phyloP scores from a whole-genome alignment of 331 rosid genomes.

The Rhamnella rubrinervis region DNA sequence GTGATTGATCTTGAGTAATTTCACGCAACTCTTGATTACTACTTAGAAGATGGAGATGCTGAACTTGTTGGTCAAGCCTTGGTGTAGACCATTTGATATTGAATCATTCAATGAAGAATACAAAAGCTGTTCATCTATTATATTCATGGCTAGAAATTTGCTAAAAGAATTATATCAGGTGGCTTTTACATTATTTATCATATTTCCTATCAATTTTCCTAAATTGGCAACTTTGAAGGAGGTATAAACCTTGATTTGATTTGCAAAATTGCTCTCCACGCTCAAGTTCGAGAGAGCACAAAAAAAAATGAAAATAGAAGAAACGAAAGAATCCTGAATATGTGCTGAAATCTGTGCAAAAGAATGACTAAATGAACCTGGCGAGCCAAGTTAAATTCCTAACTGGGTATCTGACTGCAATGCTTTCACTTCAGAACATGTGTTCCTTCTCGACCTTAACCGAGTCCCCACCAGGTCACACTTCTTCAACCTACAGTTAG shows the following conservation, averaged over 20 bases:
- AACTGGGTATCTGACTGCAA: too few species aligned
- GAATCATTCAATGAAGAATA: too few species aligned
- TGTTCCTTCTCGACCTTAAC: background rate
- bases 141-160: background rate
- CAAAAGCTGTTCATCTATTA: too few species aligned
- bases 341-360: background rate
- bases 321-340: background rate
- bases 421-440: background rate
- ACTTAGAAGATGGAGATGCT: too few species aligned
- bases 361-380: background rate
- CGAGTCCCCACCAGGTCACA: slow-evolving; percentile 37
- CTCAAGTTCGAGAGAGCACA: slow-evolving; percentile 1
- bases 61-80: too few species aligned
- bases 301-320: background rate
- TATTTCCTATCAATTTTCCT: background rate
- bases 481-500: slow-evolving; percentile 79
- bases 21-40: too few species aligned
- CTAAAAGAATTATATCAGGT: background rate
- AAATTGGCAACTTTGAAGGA: background rate
- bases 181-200: background rate
- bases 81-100: too few species aligned
- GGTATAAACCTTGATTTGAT: slow-evolving; percentile 4
- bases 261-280: slow-evolving; percentile 16
- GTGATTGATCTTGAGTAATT: too few species aligned
- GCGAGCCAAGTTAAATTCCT: too few species aligned